Evolutionary conservation across 139 green algal genomes (phyloP).

Genomic region (Picochlorum sp.): DNA sequence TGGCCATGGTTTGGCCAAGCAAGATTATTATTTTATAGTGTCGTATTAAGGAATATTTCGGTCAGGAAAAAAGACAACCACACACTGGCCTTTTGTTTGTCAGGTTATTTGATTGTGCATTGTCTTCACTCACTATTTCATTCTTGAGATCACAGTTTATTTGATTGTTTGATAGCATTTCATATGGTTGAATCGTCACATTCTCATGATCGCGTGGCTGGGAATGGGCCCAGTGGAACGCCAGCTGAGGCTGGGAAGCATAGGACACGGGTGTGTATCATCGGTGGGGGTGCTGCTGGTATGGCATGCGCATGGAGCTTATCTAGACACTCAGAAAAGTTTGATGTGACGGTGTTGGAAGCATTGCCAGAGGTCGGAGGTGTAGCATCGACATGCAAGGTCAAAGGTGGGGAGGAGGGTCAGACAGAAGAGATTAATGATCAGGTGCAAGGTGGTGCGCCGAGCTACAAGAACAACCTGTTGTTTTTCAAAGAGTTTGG

Average conservation of each 20-base stretch:
- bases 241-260: neutral
- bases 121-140: no score
- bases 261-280: slow-evolving; percentile 40
- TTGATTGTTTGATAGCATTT: no score
- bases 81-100: no score
- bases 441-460: slow-evolving; percentile 57
- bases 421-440: slow-evolving; percentile 41
- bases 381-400: slow-evolving; percentile 33
- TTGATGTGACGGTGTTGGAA: slow-evolving; percentile 56
- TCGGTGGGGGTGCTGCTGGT: slow-evolving; percentile 48
- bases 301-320: slow-evolving; percentile 53
- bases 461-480: slow-evolving; percentile 54
- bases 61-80: no score
- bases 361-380: slow-evolving; percentile 39
- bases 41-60: no score
- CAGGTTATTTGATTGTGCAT: no score
- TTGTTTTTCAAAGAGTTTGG: slow-evolving; percentile 42
- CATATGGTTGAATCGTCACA: no score
- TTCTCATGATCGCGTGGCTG: no score
- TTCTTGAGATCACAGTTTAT: no score
- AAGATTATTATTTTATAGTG: no score
- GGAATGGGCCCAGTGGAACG: no score
- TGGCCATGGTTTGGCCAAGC: no score
- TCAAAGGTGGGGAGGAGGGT: slow-evolving; percentile 25
- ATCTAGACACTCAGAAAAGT: slow-evolving; percentile 41